Evolutionary conservation across 148 eudicot species (phyloP).

Genomic region (Rhododendron griersonianum): DNA sequence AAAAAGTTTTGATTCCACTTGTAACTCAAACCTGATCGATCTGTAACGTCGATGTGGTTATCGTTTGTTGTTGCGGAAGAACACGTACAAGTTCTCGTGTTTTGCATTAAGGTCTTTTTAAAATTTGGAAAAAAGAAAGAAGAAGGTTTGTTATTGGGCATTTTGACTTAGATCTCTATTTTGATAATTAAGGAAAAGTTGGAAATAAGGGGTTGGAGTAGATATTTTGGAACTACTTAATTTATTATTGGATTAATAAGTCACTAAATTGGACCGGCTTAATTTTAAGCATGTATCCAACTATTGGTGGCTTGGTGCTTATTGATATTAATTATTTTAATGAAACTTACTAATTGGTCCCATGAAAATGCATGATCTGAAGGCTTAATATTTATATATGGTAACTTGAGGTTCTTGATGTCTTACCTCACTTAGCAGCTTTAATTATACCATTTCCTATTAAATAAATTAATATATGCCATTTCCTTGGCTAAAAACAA

Average conservation of each 20-base stretch:
- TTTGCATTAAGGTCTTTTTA: neutral
- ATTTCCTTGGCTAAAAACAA: neutral
- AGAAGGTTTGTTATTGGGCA: neutral
- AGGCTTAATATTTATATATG: neutral
- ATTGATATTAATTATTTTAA: neutral
- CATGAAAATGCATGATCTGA: neutral
- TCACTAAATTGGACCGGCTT: neutral
- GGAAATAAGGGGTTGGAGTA: neutral
- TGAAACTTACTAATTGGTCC: neutral
- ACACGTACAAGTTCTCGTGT: neutral
- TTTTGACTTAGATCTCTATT: neutral
- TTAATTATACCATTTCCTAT: neutral
- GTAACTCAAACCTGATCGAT: neutral
- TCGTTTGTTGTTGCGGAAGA: neutral
- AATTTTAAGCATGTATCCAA: neutral
- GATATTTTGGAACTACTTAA: neutral
- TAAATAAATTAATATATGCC: neutral
- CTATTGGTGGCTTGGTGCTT: neutral
- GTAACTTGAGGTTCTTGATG: neutral
- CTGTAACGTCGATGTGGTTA: too few relatives aligned
- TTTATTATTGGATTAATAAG: neutral
- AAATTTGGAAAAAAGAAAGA: neutral
- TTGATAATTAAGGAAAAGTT: neutral
- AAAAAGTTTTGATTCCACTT: too few relatives aligned
- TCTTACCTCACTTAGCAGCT: neutral